Conservation (phyloP, 257 asterid genomes). For the Parsonsia alboflavescens region DNA sequence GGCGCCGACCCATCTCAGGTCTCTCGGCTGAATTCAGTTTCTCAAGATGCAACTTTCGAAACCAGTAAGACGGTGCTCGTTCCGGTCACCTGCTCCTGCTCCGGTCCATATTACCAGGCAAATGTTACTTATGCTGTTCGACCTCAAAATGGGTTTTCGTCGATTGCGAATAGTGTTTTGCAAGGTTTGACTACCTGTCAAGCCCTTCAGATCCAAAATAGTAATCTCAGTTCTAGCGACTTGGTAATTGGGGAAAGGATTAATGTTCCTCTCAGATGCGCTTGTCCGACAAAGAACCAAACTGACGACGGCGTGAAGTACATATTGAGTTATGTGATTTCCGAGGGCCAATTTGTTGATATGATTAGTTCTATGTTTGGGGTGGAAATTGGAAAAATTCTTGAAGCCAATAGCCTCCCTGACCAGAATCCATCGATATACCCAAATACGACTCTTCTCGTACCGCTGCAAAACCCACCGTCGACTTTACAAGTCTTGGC, state of each 20-base stretch:
- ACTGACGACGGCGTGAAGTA: constrained; percentile 40
- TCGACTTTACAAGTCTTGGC: constrained; percentile 32
- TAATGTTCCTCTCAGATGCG: constrained; percentile 72
- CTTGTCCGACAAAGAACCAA: constrained; percentile 71
- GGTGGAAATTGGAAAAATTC: constrained; percentile 24
- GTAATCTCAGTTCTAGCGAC: neutral
- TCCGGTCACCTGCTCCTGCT: constrained; percentile 77
- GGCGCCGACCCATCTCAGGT: constrained; percentile 38
- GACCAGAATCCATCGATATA: constrained; percentile 17
- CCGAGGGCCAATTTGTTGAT: constrained; percentile 27
- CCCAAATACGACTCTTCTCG: constrained; percentile 61
- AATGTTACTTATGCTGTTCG: constrained; percentile 44
- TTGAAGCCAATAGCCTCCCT: constrained; percentile 54
- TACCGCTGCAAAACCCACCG: constrained; percentile 68
- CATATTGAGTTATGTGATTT: constrained; percentile 51
- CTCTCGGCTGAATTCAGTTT: constrained; percentile 53
- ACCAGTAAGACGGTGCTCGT: constrained; percentile 39
- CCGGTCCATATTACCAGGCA: constrained; percentile 47
- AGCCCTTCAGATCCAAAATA: constrained; percentile 51
- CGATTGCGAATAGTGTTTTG: constrained; percentile 38
- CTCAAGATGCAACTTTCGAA: constrained; percentile 27
- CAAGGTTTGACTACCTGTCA: constrained; percentile 73
- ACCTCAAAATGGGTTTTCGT: constrained; percentile 4
- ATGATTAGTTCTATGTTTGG: constrained; percentile 35
- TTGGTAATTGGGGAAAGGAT: constrained; percentile 32